phyloP scores from a whole-genome alignment of 1,284 basidiomycete species.

The Cerioporus squamosus region DNA sequence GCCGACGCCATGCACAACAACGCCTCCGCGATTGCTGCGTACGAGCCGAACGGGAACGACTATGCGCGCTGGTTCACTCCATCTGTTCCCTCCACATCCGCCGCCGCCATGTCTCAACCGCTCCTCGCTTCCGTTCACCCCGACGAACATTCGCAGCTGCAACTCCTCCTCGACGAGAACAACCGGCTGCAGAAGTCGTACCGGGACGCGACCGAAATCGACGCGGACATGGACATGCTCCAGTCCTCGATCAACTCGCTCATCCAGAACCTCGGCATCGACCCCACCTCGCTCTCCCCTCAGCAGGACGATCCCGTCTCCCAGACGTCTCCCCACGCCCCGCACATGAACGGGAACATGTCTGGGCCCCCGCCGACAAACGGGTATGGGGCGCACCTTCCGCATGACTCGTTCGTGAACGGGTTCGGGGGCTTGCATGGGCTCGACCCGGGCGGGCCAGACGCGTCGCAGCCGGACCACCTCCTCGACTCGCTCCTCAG shows the following conservation, averaged over 20 bases:
- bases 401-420: slow-evolving; percentile 13
- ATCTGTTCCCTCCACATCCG: slow-evolving; percentile 26
- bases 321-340: slow-evolving; percentile 3
- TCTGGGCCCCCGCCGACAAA: neutral
- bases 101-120: slow-evolving; percentile 20
- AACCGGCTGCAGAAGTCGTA: slow-evolving; percentile 58
- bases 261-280: slow-evolving; percentile 73
- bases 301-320: slow-evolving; percentile 20
- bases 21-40: slow-evolving; percentile 36
- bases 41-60: slow-evolving; percentile 27
- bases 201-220: slow-evolving; percentile 66
- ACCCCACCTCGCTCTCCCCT: slow-evolving; percentile 44
- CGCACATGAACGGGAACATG: slow-evolving; percentile 2
- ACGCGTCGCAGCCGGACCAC: slow-evolving; percentile 39
- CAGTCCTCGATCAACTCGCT: slow-evolving; percentile 76
- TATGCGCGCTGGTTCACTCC: slow-evolving; percentile 22
- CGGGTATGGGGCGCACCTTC: slow-evolving; percentile 5
- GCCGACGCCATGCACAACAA: slow-evolving; percentile 1
- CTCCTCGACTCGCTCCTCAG: slow-evolving; percentile 55
- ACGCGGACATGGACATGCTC: slow-evolving; percentile 73
- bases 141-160: slow-evolving; percentile 40
- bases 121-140: slow-evolving; percentile 19
- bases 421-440: slow-evolving; percentile 3
- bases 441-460: slow-evolving; percentile 6
- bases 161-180: slow-evolving; percentile 41